These are phyloP conservation scores for Suzukiozyma palmioleophila DNA, from an alignment of 1,139 yeast genomes.

Conservation along the genomic window DNA sequence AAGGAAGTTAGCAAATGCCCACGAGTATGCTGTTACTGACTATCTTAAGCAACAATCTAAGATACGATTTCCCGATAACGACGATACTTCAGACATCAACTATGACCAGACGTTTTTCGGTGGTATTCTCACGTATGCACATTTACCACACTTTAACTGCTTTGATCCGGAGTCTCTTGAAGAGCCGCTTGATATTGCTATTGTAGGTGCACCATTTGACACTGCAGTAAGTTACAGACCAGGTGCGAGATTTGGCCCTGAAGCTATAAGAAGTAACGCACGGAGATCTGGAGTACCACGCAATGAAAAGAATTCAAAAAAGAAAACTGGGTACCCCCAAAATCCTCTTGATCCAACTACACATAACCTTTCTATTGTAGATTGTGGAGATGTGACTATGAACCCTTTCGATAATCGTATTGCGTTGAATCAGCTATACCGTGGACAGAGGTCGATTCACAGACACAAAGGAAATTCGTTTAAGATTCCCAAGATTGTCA, in stretches of 20 bases:
- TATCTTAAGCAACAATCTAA: slow-evolving; percentile 19
- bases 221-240: slow-evolving; percentile 47
- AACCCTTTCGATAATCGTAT: slow-evolving; percentile 52
- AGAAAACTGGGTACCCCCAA: slow-evolving; percentile 18
- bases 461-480: slow-evolving; percentile 12
- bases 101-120: slow-evolving; percentile 26
- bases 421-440: slow-evolving; percentile 49
- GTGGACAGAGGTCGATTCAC: slow-evolving; percentile 48
- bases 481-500: slow-evolving; percentile 29
- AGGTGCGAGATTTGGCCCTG: slow-evolving; percentile 51
- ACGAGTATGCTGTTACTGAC: slow-evolving; percentile 5
- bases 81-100: slow-evolving; percentile 29
- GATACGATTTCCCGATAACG: slow-evolving; percentile 30
- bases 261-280: slow-evolving; percentile 37
- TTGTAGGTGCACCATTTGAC: slow-evolving; percentile 51
- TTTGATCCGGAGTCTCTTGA: slow-evolving; percentile 19
- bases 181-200: slow-evolving; percentile 37
- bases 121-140: slow-evolving; percentile 46
- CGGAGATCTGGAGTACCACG: slow-evolving; percentile 35
- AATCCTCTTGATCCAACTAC: slow-evolving; percentile 20
- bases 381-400: slow-evolving; percentile 56
- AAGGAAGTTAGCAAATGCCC: background rate
- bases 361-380: slow-evolving; percentile 37
- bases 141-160: slow-evolving; percentile 35
- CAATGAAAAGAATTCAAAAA: slow-evolving; percentile 12